Evolutionary conservation across 352 stramenopile genomes (phyloP), one percentile per base, ranked within the genome.

Genomic region (Thraustochytrium sp.): DNA sequence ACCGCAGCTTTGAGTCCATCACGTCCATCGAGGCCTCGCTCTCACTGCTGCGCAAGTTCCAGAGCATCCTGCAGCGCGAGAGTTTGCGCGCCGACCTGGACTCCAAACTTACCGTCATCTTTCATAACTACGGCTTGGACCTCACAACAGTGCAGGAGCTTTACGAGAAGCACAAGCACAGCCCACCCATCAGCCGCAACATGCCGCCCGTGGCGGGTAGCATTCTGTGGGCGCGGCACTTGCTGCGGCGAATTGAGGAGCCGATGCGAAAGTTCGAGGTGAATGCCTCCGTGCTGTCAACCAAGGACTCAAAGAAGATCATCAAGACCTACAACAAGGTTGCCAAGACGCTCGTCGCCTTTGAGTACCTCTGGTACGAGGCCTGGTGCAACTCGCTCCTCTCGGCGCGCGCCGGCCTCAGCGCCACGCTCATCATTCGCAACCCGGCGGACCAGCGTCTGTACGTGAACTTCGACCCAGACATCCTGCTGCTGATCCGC

Each of bases 271-370:
- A 98, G 78, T 99, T 99, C 84, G 95, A 99, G 87, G 94, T 91
- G n/a, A 98, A 99, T 76, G 94, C 98, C 86, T 98, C 96, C 56
- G 95, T 99, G 2, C 87, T 99, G n/a, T 54, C 94, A 0, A 96
- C 92, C 51, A 98, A 98, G 86, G 95, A 98, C 84, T 94, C 94
- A 13, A 98, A 97, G 84, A 93, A 94, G 0, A 98, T 98, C 84
- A 98, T 99, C 84, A 97, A 97, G 72, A 98, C 98, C 91, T 99
- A 99, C 90, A 99, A 99, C 89, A 99, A 98, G 83, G 94, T 99
- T 21, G 96, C 96, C 31, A 90, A 95, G 21, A 98, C 96, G 16
- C 90, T 99, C 26, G 96, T 99, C 8, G 94, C 93, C 18, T 99
- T 99, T 85, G 96, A 99, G 87, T 98, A 98, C 88, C 96, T 98